Evolutionary conservation across 1,284 basidiomycete species (phyloP).

Genomic region (Moesziomyces antarcticus): DNA sequence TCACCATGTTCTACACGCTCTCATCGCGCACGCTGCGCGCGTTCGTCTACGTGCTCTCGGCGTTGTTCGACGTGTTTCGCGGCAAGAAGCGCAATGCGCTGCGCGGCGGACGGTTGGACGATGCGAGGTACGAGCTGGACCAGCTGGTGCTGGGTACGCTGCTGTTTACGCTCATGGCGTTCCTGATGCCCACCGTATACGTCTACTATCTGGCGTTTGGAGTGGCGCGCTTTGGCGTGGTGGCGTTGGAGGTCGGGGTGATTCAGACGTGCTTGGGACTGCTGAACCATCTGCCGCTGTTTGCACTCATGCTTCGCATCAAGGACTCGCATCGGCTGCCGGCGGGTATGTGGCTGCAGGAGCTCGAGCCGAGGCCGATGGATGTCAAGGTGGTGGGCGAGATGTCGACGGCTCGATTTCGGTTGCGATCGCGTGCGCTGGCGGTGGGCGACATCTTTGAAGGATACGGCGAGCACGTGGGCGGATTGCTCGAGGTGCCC

Average conservation of each 20-base stretch:
- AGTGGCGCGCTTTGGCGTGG: slow-evolving; percentile 71
- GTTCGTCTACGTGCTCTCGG: slow-evolving; percentile 75
- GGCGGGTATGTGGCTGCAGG: slow-evolving; percentile 30
- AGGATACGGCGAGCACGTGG: slow-evolving; percentile 43
- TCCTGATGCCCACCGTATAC: slow-evolving; percentile 88
- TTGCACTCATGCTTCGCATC: slow-evolving; percentile 83
- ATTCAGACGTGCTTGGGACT: slow-evolving; percentile 69
- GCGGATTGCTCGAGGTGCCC: slow-evolving; percentile 35
- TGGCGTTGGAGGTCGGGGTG: slow-evolving; percentile 27
- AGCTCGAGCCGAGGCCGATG: background rate
- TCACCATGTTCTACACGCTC: slow-evolving; percentile 78
- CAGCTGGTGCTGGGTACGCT: slow-evolving; percentile 94
- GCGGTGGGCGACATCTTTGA: slow-evolving; percentile 42
- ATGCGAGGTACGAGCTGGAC: slow-evolving; percentile 90
- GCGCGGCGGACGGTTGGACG: slow-evolving; percentile 83
- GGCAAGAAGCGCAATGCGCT: slow-evolving; percentile 73
- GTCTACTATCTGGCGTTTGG: slow-evolving; percentile 87
- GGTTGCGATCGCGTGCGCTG: slow-evolving; percentile 36
- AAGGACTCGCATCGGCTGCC: slow-evolving; percentile 87
- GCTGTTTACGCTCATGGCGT: slow-evolving; percentile 88
- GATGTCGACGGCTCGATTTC: slow-evolving; percentile 10
- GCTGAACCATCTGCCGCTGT: slow-evolving; percentile 90
- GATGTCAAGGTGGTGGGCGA: background rate
- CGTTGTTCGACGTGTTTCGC: slow-evolving; percentile 92
- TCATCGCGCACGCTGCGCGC: slow-evolving; percentile 76